Evolutionary conservation across 2,329 filamentous ascomycete species (phyloP), one percentile per base, ranked within the genome.

Genomic region (Phialophora macrospora): DNA sequence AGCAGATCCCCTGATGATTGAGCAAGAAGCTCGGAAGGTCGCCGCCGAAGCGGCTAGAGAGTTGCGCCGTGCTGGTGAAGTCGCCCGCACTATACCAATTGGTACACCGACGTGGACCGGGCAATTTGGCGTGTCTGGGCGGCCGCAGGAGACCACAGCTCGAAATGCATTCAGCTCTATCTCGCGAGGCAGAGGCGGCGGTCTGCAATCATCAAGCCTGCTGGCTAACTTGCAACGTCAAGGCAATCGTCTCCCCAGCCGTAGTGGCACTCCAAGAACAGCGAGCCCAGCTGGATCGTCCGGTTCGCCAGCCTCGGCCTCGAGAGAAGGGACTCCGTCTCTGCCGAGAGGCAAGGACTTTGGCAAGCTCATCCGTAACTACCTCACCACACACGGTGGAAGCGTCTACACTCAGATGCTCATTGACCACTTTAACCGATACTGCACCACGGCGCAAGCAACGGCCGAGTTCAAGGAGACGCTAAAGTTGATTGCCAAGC

Each of bases 71-170:
- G 88, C 92, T 9, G 88, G 87, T 49, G 87, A 93, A 73, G 84
- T 89, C 32, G 92, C 93, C 2, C 84, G 87, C 11, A 84, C 82
- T 8, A 82, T 94, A 1, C 91, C 91, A 0, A 88, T 92, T 34
- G 94, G 94, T 7, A 92, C 91, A 0, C 91, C 95, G 8, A 97
- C 94, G 0, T 98, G 94, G 94, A 98, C 94, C 0, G 94, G 95
- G 1, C 87, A 90, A 72, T 87, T 90, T 55, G 94, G 94, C 9
- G 85, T 89, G 57, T 88, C 88, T 4, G 94, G 93, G 1, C 84
- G 90, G 41, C 90, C 90, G 0, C 84, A 87, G 28, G 82, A 80
- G 41, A 79, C 77, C 64, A 81, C 75, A 65, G 75, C 72, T 63
- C 83, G 80, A 22, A 82, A 83, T 0, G 78, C 78, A 24, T 83